Base-by-base conservation (phyloP, 805 yeast genomes). In the Ogataea haglerorum region DNA sequence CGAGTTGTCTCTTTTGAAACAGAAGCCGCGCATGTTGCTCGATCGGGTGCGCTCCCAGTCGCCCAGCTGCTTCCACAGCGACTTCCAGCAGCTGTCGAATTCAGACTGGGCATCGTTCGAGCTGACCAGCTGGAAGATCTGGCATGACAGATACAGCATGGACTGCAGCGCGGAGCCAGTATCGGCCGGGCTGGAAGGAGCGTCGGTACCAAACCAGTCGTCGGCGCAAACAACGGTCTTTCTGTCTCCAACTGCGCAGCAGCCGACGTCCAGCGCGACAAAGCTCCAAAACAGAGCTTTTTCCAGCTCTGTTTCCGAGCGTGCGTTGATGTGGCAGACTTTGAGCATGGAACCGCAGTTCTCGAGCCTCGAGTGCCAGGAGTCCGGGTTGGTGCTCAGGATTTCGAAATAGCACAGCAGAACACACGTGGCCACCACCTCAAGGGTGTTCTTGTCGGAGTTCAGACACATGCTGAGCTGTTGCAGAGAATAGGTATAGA, bases 241-340 rank as follows among this genome's bases (percentile, higher is more conserved):
- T 2, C 30, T 19, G 8, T 67, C 70, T 12, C 67, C 68, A 28
- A 67, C 60, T 6, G 49, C 34, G 32, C 53, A 49, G 12, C 38
- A 46, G 3, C 54, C 63, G 7, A 69, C 58, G 45, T 70, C 75
- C 61, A 69, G 58, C 17, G 72, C 51, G 2, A 68, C 68, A 51
- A 69, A 67, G 34, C 65, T 63, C 76, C 75, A 72, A 41, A 72
- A 69, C 32, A 70, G 50, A 0, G 68, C 64, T 40, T 70, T 48
- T 33, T 65, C 66, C 15, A 68, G 54, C 15, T 44, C 47, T 19
- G 58, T 54, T 53, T 62, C 26, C 28, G 67, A 54, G 31, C 63
- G 58, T 1, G 71, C 74, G 46, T 64, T 54, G 33, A 70, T 63
- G 6, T 61, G 63, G 33, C 64, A 63, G 10, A 68, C 61, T 28